A percentile compares a stretch with the other conserved stretches of the same genome.
These are phyloP conservation scores for Cornus suecica DNA, from an alignment of 148 eudicot genomes.

Conservation along the genomic window DNA sequence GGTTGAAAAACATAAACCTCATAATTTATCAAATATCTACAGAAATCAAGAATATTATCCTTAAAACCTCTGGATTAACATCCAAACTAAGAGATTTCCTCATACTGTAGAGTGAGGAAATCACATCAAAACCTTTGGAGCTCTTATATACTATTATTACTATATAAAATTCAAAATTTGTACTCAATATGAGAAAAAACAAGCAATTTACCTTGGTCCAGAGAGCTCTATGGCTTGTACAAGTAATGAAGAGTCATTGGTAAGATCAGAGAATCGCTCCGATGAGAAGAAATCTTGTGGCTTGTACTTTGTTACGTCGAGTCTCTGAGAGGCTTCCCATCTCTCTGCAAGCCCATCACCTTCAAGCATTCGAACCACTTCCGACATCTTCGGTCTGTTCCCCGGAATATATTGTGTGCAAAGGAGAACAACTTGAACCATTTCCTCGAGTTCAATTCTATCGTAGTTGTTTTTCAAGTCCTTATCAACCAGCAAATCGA, in stretches of 20 bases:
- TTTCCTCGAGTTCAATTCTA: slow-evolving; percentile 59
- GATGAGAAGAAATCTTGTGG: slow-evolving; percentile 50
- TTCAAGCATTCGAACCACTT: slow-evolving; percentile 77
- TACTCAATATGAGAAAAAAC: slow-evolving; percentile 2
- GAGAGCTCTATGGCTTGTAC: slow-evolving; percentile 81
- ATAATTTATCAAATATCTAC: not conserved
- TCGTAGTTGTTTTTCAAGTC: slow-evolving; percentile 52
- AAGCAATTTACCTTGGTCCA: slow-evolving; percentile 53
- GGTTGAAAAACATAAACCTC: not conserved
- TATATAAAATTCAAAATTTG: slow-evolving; percentile 2
- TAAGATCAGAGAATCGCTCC: slow-evolving; percentile 67
- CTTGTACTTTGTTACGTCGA: slow-evolving; percentile 43
- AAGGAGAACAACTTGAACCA: slow-evolving; percentile 60
- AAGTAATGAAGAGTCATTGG: slow-evolving; percentile 62
- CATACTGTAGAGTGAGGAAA: slow-evolving; percentile 9
- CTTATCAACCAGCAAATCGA: slow-evolving; percentile 57
- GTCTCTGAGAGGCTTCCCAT: slow-evolving; percentile 75
- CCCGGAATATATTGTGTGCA: slow-evolving; percentile 63
- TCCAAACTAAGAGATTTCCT: not conserved
- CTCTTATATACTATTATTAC: slow-evolving; percentile 5
- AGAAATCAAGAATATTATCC: not conserved
- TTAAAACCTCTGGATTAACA: not conserved
- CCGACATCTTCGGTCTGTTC: slow-evolving; percentile 71
- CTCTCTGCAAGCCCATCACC: slow-evolving; percentile 77
- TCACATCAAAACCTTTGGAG: slow-evolving; percentile 7